These are phyloP conservation scores for Glycine soja DNA, from an alignment of 306 rosid species.

Conservation along the genomic window DNA sequence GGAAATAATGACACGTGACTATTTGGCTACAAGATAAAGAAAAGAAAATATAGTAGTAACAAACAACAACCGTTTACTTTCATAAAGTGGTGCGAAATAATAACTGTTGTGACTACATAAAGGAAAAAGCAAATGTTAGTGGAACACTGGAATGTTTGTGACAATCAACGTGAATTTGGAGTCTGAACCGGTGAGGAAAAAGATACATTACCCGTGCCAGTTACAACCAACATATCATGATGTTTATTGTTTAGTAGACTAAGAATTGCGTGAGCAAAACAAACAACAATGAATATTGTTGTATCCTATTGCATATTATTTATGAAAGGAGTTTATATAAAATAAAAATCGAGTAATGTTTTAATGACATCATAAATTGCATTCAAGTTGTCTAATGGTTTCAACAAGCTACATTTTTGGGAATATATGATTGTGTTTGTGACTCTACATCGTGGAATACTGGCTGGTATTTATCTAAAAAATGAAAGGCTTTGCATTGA, in stretches of 20 bases:
- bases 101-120: not conserved
- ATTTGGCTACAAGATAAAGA: not conserved
- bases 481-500: not conserved
- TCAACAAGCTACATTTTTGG: not conserved
- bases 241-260: not conserved
- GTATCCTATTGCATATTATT: not conserved
- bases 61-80: constrained; percentile 30
- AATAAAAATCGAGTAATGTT: not conserved
- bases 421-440: not conserved
- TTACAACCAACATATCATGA: constrained; percentile 29
- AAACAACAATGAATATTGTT: not conserved
- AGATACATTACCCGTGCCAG: constrained; percentile 3
- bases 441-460: not conserved
- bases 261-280: constrained; percentile 12
- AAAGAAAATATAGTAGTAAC: not conserved
- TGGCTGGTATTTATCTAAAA: not conserved
- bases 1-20: not conserved
- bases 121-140: constrained; percentile 20
- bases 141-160: constrained; percentile 23
- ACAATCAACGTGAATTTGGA: constrained; percentile 21
- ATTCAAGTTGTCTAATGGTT: not conserved
- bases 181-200: not conserved
- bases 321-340: not conserved
- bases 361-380: not conserved
- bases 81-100: not conserved